Evolutionary conservation across 768 basidiomycete species (phyloP).

Genomic region (Galerina marginata): DNA sequence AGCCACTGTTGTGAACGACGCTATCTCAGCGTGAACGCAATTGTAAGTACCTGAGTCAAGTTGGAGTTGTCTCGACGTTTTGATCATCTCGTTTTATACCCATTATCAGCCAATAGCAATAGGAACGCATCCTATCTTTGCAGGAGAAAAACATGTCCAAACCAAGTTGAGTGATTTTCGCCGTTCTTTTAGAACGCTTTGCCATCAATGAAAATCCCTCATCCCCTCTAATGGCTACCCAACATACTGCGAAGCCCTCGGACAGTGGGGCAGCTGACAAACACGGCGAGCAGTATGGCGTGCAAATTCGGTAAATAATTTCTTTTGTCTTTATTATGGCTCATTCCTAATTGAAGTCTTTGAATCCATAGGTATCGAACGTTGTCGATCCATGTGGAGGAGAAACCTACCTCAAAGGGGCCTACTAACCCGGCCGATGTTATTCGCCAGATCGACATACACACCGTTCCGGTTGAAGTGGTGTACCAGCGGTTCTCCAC

Average conservation of each 20-base stretch:
- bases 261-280: neutral
- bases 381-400: slow-evolving; percentile 7
- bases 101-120: neutral
- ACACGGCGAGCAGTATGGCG: neutral
- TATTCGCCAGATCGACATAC: slow-evolving; percentile 54
- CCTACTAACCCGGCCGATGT: slow-evolving; percentile 40
- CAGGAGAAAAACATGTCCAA: neutral
- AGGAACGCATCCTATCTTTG: neutral
- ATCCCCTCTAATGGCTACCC: neutral
- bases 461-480: slow-evolving; percentile 45
- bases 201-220: neutral
- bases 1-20: too few relatives aligned
- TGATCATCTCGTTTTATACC: too few relatives aligned
- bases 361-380: slow-evolving; percentile 7
- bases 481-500: slow-evolving; percentile 50
- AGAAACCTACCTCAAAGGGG: neutral
- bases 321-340: neutral
- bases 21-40: too few relatives aligned
- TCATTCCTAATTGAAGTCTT: neutral
- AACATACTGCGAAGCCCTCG: neutral
- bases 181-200: neutral
- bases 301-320: neutral
- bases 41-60: too few relatives aligned
- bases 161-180: slow-evolving; percentile 6
- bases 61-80: too few relatives aligned